A percentile compares a stretch with the other conserved stretches of the same genome.
Evolutionary conservation across 2,329 filamentous ascomycete genomes (phyloP).

Genomic region (Epichloe hybrida): DNA sequence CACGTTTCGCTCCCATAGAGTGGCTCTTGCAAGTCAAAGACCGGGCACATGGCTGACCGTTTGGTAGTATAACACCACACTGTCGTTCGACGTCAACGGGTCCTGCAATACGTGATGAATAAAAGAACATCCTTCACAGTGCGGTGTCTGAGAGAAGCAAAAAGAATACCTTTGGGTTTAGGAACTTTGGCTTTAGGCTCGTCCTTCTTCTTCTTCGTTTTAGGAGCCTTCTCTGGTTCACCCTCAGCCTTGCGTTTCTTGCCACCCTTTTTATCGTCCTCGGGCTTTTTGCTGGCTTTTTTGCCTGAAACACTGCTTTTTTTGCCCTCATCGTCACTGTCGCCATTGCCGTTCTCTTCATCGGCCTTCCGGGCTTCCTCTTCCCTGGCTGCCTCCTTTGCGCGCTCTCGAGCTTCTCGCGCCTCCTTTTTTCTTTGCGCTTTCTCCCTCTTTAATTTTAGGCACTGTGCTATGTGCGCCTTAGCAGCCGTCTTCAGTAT

Average conservation of each 20-base stretch:
- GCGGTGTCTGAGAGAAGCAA: background rate
- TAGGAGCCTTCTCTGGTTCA: slow-evolving; percentile 69
- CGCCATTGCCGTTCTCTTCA: slow-evolving; percentile 33
- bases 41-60: slow-evolving; percentile 75
- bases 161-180: slow-evolving; percentile 59
- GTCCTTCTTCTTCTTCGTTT: slow-evolving; percentile 91
- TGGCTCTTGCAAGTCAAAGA: slow-evolving; percentile 91
- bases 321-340: slow-evolving; percentile 33
- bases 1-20: slow-evolving; percentile 85
- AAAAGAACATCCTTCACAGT: background rate
- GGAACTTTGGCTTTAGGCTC: slow-evolving; percentile 71
- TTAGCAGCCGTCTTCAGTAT: slow-evolving; percentile 63
- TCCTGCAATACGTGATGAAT: slow-evolving; percentile 26
- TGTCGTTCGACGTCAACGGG: slow-evolving; percentile 91
- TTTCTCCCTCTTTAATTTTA: slow-evolving; percentile 73
- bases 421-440: slow-evolving; percentile 69
- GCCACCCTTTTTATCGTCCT: slow-evolving; percentile 49
- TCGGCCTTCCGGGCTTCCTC: slow-evolving; percentile 40
- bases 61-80: slow-evolving; percentile 75
- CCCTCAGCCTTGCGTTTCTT: slow-evolving; percentile 69
- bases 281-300: slow-evolving; percentile 57
- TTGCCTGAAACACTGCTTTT: slow-evolving; percentile 30
- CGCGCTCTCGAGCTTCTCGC: slow-evolving; percentile 54
- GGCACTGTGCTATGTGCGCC: slow-evolving; percentile 69
- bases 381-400: slow-evolving; percentile 46